Base-by-base conservation (phyloP, 345 rosid genomes). In the Odontarrhena argentea region DNA sequence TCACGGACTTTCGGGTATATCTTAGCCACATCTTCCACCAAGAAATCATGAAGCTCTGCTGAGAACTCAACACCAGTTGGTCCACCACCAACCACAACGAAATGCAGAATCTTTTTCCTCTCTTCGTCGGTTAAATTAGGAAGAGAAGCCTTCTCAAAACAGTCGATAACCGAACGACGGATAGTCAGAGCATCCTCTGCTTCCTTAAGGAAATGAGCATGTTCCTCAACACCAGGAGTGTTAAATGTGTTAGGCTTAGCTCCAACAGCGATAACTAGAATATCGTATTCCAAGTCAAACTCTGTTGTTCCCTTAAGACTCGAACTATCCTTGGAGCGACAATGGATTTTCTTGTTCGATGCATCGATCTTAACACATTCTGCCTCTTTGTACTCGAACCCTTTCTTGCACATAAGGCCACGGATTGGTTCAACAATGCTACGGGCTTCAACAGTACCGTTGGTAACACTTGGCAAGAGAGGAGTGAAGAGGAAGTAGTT, bases 51-150 rank as follows among this genome's bases (percentile, higher is more conserved):
- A 26, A 91, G 87, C 80, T 88, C 97, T 7, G 97, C 93, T 12
- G 96, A 89, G 78, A 83, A 91, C 80, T 91, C 97, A 11, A 91
- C 96, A 6, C 97, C 93, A 0, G 89, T 81, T 35, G 97, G 96
- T 7, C 96, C 96, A 10, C 97, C 97, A 4, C 93, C 97, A 36
- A 91, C 96, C 2, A 88, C 93, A 14, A 91, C 93, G 73, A 91
- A 91, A 67, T 91, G 93, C 64, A 86, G 74, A 46, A 91, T 83
- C 63, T 81, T 78, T 52, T 78, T 83, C 82, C 74, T 86, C 77
- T 88, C 93, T 65, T 86, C 91, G 12, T 91, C 96, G 6, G 82
- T 81, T 6, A 85, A 35, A 65, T 58, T 69, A 0, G 93, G 97
- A 58, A 91, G 85, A 67, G 81, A 78, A 13, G 93, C 96, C 46